A percentile compares a stretch with the other conserved stretches of the same genome.
Conservation (phyloP, 1,284 basidiomycete genomes). For the Ustilago cynodontis region DNA sequence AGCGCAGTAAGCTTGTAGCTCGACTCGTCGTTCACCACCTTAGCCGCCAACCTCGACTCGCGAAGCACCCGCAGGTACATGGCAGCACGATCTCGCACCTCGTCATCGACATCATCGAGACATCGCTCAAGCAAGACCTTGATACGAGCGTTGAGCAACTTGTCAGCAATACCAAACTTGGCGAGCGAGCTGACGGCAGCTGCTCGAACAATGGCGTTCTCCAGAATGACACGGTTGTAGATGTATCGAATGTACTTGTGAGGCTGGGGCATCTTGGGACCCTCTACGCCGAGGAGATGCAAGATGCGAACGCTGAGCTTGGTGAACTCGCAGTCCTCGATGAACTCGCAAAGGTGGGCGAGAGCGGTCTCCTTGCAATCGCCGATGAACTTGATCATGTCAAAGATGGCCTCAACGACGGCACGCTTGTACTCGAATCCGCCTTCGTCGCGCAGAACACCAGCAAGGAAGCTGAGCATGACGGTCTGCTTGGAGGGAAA, state of each 20-base stretch:
- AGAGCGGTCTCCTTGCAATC: constrained; percentile 90
- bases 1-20: constrained; percentile 64
- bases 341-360: constrained; percentile 99
- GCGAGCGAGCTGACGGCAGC: constrained; percentile 94
- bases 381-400: constrained; percentile 98
- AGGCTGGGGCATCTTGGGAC: constrained; percentile 92
- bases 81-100: constrained; percentile 96
- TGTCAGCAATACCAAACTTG: constrained; percentile 92
- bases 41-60: constrained; percentile 82
- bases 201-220: constrained; percentile 97
- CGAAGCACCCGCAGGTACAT: constrained; percentile 84
- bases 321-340: constrained; percentile 99
- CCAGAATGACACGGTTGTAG: constrained; percentile 98
- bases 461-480: constrained; percentile 74
- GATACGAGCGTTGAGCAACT: constrained; percentile 84
- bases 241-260: constrained; percentile 99
- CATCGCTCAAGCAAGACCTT: constrained; percentile 80
- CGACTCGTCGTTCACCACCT: constrained; percentile 89
- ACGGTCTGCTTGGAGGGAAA: constrained; percentile 93
- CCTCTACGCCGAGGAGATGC: constrained; percentile 93
- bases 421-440: constrained; percentile 99
- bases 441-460: constrained; percentile 77
- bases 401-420: constrained; percentile 98
- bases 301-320: constrained; percentile 97
- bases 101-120: constrained; percentile 97